These are phyloP conservation scores for Protomyces pachydermus DNA, from an alignment of 1,139 yeast species.

Conservation along the genomic window DNA sequence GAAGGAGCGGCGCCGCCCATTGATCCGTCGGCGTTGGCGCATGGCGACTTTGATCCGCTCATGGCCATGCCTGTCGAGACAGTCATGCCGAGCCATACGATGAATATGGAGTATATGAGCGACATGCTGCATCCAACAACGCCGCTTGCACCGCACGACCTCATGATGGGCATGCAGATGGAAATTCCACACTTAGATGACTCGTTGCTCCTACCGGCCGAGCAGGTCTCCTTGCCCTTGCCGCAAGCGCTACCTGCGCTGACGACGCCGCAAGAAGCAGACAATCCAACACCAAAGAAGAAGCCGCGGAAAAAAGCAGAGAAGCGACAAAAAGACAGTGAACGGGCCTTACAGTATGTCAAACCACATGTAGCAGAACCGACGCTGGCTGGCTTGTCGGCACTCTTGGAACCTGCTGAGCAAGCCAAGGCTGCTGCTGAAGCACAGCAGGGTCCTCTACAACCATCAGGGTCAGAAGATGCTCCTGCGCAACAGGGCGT, in stretches of 20 bases:
- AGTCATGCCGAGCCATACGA: background rate
- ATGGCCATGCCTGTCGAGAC: background rate
- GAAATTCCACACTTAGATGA: background rate
- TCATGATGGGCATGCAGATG: slow-evolving; percentile 7
- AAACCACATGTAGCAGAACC: background rate
- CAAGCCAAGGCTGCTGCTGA: background rate
- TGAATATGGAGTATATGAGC: background rate
- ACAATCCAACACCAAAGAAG: background rate
- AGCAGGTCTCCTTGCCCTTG: background rate
- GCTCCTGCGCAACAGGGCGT: background rate
- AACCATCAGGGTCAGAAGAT: background rate
- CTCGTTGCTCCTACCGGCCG: background rate
- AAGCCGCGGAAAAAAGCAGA: slow-evolving; percentile 1
- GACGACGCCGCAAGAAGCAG: background rate
- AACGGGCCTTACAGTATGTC: background rate
- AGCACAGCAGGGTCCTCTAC: background rate
- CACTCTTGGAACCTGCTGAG: background rate
- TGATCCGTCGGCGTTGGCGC: slow-evolving; percentile 26
- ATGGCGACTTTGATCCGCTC: slow-evolving; percentile 35
- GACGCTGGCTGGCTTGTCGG: background rate
- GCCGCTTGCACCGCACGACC: slow-evolving; percentile 24
- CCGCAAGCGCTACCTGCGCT: background rate
- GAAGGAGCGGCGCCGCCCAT: slow-evolving; percentile 15
- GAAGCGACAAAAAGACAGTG: background rate
- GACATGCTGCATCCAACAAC: background rate